These are phyloP conservation scores for Hanseniaspora pseudoguilliermondii DNA, from an alignment of 805 yeast species.

Conservation along the genomic window DNA sequence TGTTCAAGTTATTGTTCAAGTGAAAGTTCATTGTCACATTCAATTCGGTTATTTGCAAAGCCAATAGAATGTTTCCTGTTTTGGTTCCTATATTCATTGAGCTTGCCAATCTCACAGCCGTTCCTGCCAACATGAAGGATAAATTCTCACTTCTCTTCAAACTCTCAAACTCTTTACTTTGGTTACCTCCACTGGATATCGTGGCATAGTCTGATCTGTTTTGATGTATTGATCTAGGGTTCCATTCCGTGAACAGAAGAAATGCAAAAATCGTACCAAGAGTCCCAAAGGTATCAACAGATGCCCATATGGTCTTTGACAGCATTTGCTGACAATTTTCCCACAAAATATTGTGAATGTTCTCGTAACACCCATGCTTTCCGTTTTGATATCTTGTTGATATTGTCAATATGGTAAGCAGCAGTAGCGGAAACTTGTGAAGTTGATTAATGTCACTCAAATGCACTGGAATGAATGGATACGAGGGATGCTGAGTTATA, in stretches of 20 bases:
- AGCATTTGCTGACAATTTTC: constrained; percentile 66
- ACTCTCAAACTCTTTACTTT: constrained; percentile 52
- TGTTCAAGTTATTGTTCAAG: constrained; percentile 53
- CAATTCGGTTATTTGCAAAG: constrained; percentile 75
- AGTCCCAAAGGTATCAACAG: constrained; percentile 71
- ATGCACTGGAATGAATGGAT: constrained; percentile 72
- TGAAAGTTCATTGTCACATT: constrained; percentile 72
- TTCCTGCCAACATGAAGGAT: constrained; percentile 90
- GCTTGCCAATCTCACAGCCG: constrained; percentile 74
- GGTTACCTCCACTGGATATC: constrained; percentile 12
- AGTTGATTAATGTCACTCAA: constrained; percentile 52
- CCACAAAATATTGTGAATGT: constrained; percentile 73
- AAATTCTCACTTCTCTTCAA: constrained; percentile 76
- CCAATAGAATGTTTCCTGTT: constrained; percentile 61
- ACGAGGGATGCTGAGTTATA: constrained; percentile 73
- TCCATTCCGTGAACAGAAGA: constrained; percentile 83
- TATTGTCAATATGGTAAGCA: constrained; percentile 71
- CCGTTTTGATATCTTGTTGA: constrained; percentile 64
- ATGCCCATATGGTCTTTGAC: constrained; percentile 82
- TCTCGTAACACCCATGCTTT: constrained; percentile 30
- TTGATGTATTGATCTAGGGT: constrained; percentile 87
- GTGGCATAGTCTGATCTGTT: constrained; percentile 76
- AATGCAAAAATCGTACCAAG: constrained; percentile 80
- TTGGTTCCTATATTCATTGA: constrained; percentile 71
- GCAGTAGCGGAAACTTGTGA: constrained; percentile 65